Conservation (phyloP, 2,329 filamentous ascomycete species). For the Penicillium vulpinum region DNA sequence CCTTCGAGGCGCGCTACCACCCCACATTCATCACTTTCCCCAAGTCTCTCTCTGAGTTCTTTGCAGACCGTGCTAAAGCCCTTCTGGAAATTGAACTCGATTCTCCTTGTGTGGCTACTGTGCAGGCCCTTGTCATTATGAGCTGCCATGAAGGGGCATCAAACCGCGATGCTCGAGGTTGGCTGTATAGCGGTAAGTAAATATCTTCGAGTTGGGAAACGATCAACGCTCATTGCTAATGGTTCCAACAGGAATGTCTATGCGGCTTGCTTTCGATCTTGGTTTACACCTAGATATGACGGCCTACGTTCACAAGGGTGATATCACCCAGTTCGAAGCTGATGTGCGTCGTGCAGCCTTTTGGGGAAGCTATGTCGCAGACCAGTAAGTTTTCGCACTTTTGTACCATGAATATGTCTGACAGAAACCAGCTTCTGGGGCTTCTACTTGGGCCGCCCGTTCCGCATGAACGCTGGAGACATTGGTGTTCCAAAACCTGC, state of each 20-base stretch:
- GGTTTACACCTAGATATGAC: slow-evolving; percentile 46
- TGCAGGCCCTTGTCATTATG: slow-evolving; percentile 50
- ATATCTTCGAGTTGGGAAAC: neutral
- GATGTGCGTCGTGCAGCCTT: slow-evolving; percentile 44
- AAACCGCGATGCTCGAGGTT: slow-evolving; percentile 48
- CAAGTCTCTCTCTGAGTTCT: slow-evolving; percentile 38
- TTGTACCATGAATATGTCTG: neutral
- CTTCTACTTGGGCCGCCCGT: slow-evolving; percentile 47
- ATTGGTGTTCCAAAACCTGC: slow-evolving; percentile 43
- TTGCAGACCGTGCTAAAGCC: slow-evolving; percentile 46
- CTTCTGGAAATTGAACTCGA: slow-evolving; percentile 52
- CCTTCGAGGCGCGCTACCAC: slow-evolving; percentile 47
- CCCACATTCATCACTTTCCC: slow-evolving; percentile 45
- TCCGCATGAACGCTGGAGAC: slow-evolving; percentile 44
- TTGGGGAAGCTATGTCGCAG: slow-evolving; percentile 47
- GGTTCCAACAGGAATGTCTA: slow-evolving; percentile 42
- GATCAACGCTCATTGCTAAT: neutral
- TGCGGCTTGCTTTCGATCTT: slow-evolving; percentile 48
- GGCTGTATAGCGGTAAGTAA: slow-evolving; percentile 48
- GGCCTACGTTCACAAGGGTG: slow-evolving; percentile 41
- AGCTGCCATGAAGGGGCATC: slow-evolving; percentile 48
- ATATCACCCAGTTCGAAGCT: slow-evolving; percentile 42
- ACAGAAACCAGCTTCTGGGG: slow-evolving; percentile 39
- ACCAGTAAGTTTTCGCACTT: slow-evolving; percentile 32
- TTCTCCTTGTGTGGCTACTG: slow-evolving; percentile 50